Percentiles rank a stretch among this genome's conserved stretches.
Evolutionary conservation across 2,329 filamentous ascomycete species (phyloP).

Genomic region (Cytospora chrysosperma): DNA sequence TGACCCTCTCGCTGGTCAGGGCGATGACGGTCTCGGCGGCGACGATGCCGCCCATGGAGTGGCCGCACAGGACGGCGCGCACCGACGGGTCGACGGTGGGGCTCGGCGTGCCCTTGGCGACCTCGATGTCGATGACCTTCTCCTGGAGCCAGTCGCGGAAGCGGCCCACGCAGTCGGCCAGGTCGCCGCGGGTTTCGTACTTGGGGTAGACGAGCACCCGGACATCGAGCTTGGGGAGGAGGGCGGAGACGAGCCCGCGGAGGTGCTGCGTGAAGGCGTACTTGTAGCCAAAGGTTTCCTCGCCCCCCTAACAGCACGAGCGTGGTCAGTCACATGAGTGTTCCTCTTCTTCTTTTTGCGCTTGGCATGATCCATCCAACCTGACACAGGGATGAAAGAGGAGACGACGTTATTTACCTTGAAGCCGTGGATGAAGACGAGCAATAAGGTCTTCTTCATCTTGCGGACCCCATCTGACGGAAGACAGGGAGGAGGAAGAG

Average conservation of each 20-base stretch:
- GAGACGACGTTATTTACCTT: constrained; percentile 50
- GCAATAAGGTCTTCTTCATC: constrained; percentile 75
- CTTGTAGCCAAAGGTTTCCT: constrained; percentile 69
- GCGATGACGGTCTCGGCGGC: constrained; percentile 83
- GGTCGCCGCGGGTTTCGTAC: constrained; percentile 78
- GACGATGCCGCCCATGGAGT: constrained; percentile 93
- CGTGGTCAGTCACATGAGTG: constrained; percentile 1
- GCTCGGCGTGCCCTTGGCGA: constrained; percentile 73
- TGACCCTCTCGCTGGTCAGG: constrained; percentile 58
- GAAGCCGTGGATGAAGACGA: constrained; percentile 89
- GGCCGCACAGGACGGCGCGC: constrained; percentile 76
- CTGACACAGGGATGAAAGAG: neutral
- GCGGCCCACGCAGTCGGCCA: constrained; percentile 66
- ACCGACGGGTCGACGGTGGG: constrained; percentile 86
- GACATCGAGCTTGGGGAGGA: constrained; percentile 68
- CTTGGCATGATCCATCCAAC: too few species aligned
- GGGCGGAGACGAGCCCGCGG: constrained; percentile 59
- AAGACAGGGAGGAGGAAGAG: neutral
- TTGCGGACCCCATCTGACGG: constrained; percentile 38
- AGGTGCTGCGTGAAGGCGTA: constrained; percentile 72
- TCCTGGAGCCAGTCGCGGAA: constrained; percentile 86
- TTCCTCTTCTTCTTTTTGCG: too few species aligned
- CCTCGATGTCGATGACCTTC: constrained; percentile 92
- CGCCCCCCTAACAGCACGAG: constrained; percentile 57
- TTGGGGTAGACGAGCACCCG: constrained; percentile 71